Base-by-base conservation (phyloP, 2,329 filamentous ascomycete genomes). In the Ceratocystiopsis sp. region DNA sequence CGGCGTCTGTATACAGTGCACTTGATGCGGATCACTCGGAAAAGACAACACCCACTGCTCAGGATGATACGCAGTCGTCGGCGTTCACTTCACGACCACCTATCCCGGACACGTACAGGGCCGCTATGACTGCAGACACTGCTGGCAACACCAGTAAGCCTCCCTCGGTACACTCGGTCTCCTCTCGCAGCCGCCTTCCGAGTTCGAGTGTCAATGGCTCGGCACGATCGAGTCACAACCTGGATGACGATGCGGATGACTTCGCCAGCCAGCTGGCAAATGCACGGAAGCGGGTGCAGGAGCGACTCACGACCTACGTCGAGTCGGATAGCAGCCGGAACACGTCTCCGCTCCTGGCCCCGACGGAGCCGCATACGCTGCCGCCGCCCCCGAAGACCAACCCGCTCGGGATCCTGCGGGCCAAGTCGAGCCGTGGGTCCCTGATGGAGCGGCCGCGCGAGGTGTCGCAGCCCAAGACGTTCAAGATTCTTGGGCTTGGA, bases 191-290 rank as follows among this genome's bases (percentile, higher is more conserved):
- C 43, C 67, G 75, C 45, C 80, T 48, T 8, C 13, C 33, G 4
- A 29, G 5, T 10, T 41, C 41, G 3, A 42, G 46, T 19, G 35
- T 42, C 1, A 35, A 29, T 3, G 40, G 41, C 14, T 46, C 47
- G 12, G 38, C 38, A 15, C 41, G 46, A 2, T 46, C 45, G 2
- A 49, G 50, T 49, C 46, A 50, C 19, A 45, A 67, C 37, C 69
- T 65, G 13, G 62, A 68, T 38, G 63, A 66, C 25, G 75, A 78
- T 42, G 68, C 71, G 5, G 75, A 84, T 42, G 81, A 84, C 25
- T 86, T 87, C 54, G 77, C 79, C 16, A 75, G 69, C 42, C 79
- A 85, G 52, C 68, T 87, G 35, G 81, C 80, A 2, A 72, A 78
- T 49, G 74, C 81, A 15, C 75, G 80, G 43, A 73, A 73, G 29